phyloP scores from a whole-genome alignment of 2,329 filamentous ascomycete species.

The Xylaria sp. region DNA sequence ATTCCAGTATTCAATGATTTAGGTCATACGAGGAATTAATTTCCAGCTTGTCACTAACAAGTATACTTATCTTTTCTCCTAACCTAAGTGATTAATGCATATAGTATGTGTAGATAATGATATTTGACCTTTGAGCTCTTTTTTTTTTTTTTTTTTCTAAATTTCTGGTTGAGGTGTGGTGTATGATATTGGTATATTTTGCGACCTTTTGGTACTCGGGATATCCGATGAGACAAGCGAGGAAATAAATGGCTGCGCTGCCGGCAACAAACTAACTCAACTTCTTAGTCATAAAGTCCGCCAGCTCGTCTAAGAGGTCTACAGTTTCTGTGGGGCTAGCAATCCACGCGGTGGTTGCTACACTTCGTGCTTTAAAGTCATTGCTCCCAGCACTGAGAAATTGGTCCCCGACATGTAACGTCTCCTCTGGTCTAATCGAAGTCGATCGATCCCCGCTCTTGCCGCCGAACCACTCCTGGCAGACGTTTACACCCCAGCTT shows the following conservation, averaged over 20 bases:
- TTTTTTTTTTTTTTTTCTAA: no score
- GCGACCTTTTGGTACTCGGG: background rate
- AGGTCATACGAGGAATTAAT: background rate
- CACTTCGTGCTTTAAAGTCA: constrained; percentile 93
- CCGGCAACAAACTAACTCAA: constrained; percentile 40
- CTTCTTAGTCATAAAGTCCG: constrained; percentile 65
- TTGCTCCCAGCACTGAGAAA: constrained; percentile 95
- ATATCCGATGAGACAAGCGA: background rate
- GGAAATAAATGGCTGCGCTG: background rate
- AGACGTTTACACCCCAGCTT: constrained; percentile 92
- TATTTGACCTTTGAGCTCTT: background rate
- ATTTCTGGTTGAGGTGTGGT: background rate
- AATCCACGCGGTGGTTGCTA: constrained; percentile 97
- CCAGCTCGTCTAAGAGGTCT: constrained; percentile 85
- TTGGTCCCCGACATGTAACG: constrained; percentile 95
- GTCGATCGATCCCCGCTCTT: constrained; percentile 46
- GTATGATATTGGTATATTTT: background rate
- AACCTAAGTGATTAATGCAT: background rate
- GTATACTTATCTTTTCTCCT: background rate
- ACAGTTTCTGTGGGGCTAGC: constrained; percentile 93
- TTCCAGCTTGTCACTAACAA: background rate
- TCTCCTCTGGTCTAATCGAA: constrained; percentile 76
- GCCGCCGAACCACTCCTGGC: constrained; percentile 87
- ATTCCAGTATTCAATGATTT: no score
- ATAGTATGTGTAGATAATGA: background rate